Base-by-base conservation (phyloP, 257 asterid genomes). In the Ehretia macrophylla region DNA sequence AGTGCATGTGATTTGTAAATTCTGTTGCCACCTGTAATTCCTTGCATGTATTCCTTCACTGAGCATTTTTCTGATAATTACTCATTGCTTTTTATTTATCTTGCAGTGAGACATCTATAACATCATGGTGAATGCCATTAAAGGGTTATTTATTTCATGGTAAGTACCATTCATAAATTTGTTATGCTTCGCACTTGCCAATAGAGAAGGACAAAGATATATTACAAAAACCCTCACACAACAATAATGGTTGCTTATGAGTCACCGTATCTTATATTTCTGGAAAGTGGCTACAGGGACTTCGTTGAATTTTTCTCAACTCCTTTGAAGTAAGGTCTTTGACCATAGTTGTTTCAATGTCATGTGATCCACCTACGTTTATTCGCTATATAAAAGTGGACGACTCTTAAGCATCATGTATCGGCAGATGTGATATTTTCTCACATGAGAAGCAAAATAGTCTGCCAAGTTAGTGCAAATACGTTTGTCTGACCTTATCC, bases 131-230 rank as follows among this genome's bases (percentile, higher is more conserved):
- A 85, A 72, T 35, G 95, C 83, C 39, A 65, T 70, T 64, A 86
- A 76, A 69, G 96, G 96, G 55, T 55, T 85, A 74, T 77, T 69
- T 70, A 72, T 90, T 64, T 66, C 97, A 65, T 90, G 97, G 97
- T 85, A 83, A 77, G 21, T 50, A 42, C 5, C 21, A 4, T 39
- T 49, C 13, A 23, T 51, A 14, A 17, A 53, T 17, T 11, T 21
- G 18, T 6, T 13, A 5, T 54, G 46, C 49, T 60, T 22, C n/a
- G n/a, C n/a, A 52, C 40, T 32, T 16, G 11, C 12, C 5, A 14
- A 9, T 22, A 40, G 40, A 11, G n/a, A 10, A 46, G 17, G 56
- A 32, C 5, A 22, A n/a, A 10, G 35, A 27, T 27, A 27, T 27
- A 27, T 3, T 1, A 6, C 35, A 27, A 27, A 27, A 27, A n/a